Evolutionary conservation across 169 alveolate species (phyloP), one percentile per base, ranked within the genome.

Genomic region (Plasmodium reichenowi): DNA sequence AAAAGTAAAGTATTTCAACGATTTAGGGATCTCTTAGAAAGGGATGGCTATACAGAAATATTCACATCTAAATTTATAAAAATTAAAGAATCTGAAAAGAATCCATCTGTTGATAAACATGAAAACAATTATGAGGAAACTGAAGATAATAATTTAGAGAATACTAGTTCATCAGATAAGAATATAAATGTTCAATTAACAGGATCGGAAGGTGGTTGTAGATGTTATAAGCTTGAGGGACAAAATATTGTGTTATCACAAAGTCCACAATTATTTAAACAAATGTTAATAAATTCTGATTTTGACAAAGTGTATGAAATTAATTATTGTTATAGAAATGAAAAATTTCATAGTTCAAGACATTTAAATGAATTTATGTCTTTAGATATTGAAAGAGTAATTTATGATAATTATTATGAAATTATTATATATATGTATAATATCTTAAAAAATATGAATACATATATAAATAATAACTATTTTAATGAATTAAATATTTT

Each of bases 201-300:
- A 22, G 88, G 88, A n/a, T 47, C 88, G 0, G 88, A 76, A 50
- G 76, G 76, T 4, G 88, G 88, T 2, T 47, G 70, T n/a, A 29
- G 24, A 9, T 76, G 88, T 17, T 76, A 45, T 45, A 62, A 48
- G 20, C 24, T 76, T 3, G 88, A 76, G 22, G 67, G 58, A n/a
- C 70, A 64, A 76, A 64, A 76, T 48, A 10, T 76, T 8, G 17
- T 64, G n/a, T 45, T 76, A 12, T 74, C 88, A 0, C 88, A 76
- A 70, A 76, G 88, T 12, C 76, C 88, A 20, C 88, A 76, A 26
- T 76, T 76, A 17, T 76, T 64, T 58, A 76, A 76, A 52, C 76
- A 76, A 32, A 76, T 76, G 88, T 7, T 76, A 76, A 64, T 76
- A 3, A 76, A 76, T 43, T 6, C 74, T 1, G 88, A 76, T 47